Evolutionary conservation across 1,139 yeast genomes (phyloP).

Genomic region (Lodderomyces oxycetoniae): DNA sequence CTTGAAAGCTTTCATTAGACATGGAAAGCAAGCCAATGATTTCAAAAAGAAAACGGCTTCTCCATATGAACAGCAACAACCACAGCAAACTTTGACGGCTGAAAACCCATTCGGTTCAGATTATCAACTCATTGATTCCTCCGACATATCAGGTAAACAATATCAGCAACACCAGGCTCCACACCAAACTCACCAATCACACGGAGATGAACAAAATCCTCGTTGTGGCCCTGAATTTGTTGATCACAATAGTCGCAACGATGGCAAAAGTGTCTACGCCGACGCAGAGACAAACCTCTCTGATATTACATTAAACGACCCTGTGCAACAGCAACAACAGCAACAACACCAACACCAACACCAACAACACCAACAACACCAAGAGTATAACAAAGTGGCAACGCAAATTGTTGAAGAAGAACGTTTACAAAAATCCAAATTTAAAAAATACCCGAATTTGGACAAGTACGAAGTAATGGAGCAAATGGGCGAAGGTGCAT

Average conservation of each 20-base stretch:
- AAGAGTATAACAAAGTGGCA: slow-evolving; percentile 47
- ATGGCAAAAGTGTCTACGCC: slow-evolving; percentile 9
- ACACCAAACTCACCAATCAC: slow-evolving; percentile 6
- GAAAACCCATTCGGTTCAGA: slow-evolving; percentile 7
- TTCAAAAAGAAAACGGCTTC: slow-evolving; percentile 20
- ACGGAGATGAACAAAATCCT: not conserved
- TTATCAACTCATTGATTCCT: slow-evolving; percentile 4
- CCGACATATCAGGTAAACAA: slow-evolving; percentile 4
- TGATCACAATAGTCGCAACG: not conserved
- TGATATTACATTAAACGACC: slow-evolving; percentile 11
- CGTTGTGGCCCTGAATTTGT: not conserved
- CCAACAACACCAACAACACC: slow-evolving; percentile 5
- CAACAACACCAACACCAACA: slow-evolving; percentile 1
- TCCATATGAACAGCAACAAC: slow-evolving; percentile 3
- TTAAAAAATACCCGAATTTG: slow-evolving; percentile 41
- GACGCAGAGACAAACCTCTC: slow-evolving; percentile 8
- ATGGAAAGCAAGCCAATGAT: slow-evolving; percentile 70
- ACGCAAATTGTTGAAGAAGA: slow-evolving; percentile 63
- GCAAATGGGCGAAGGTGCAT: slow-evolving; percentile 90
- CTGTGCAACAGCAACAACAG: slow-evolving; percentile 4
- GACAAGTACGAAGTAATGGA: slow-evolving; percentile 53
- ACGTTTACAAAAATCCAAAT: slow-evolving; percentile 30
- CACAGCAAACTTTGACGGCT: not conserved
- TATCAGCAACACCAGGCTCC: slow-evolving; percentile 12
- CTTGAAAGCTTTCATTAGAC: slow-evolving; percentile 75